Conservation (phyloP, 2,329 filamentous ascomycete species). For the Penicillium sp. region DNA sequence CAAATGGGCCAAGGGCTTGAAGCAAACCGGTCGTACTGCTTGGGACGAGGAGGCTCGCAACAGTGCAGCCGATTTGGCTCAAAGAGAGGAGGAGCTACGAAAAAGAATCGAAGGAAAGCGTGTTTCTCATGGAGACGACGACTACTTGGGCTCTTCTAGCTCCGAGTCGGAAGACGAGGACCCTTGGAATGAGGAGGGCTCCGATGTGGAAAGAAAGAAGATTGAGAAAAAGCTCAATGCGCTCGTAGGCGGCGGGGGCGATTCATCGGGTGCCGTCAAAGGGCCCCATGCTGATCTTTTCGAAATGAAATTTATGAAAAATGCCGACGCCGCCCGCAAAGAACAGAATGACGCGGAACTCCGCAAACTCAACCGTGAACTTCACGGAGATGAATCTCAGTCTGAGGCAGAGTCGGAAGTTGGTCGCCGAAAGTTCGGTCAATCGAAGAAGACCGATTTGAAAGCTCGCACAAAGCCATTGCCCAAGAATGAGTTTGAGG, state of each 20-base stretch:
- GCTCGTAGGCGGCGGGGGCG: slow-evolving; percentile 51
- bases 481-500: slow-evolving; percentile 60
- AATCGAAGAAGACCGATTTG: slow-evolving; percentile 34
- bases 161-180: slow-evolving; percentile 63
- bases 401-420: slow-evolving; percentile 54
- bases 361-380: slow-evolving; percentile 66
- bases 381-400: slow-evolving; percentile 63
- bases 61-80: slow-evolving; percentile 76
- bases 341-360: slow-evolving; percentile 77
- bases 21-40: slow-evolving; percentile 72
- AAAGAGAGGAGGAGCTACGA: slow-evolving; percentile 77
- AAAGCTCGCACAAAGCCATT: slow-evolving; percentile 28
- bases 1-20: slow-evolving; percentile 86
- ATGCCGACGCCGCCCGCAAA: slow-evolving; percentile 74
- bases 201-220: slow-evolving; percentile 38
- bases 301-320: slow-evolving; percentile 92
- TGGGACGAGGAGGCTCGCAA: slow-evolving; percentile 87
- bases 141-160: slow-evolving; percentile 49
- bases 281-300: slow-evolving; percentile 66
- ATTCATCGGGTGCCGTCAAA: slow-evolving; percentile 38
- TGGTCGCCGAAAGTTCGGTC: slow-evolving; percentile 58
- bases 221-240: slow-evolving; percentile 45
- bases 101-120: slow-evolving; percentile 73
- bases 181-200: slow-evolving; percentile 55
- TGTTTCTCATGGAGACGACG: slow-evolving; percentile 61